phyloP scores from a whole-genome alignment of 1,284 basidiomycete species.

The Ceratobasidium sp. region DNA sequence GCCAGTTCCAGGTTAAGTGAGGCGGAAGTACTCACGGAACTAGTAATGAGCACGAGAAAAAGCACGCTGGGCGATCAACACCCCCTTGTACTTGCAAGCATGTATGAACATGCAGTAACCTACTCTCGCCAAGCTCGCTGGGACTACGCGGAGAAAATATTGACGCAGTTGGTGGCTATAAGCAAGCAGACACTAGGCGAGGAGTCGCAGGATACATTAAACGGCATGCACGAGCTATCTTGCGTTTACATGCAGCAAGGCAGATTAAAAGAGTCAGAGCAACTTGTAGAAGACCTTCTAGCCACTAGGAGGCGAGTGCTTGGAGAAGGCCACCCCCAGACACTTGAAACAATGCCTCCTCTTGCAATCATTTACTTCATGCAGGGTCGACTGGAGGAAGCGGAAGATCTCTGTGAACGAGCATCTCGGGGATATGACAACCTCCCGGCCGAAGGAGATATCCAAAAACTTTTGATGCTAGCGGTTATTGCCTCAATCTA shows the following conservation, averaged over 20 bases:
- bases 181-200: conserved; percentile 7
- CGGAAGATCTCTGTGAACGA: neutral
- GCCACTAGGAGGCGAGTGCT: neutral
- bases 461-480: too few relatives aligned
- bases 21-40: neutral
- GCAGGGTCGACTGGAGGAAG: neutral
- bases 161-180: neutral
- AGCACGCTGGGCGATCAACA: neutral
- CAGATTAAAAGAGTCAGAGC: neutral
- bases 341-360: neutral
- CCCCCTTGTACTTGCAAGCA: neutral
- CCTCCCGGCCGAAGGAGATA: too few relatives aligned
- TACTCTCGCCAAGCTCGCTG: neutral
- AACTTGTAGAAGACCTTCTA: neutral
- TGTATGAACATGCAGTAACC: neutral
- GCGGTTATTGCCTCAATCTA: too few relatives aligned
- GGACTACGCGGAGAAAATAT: neutral
- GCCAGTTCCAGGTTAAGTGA: neutral
- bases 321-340: neutral
- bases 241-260: neutral
- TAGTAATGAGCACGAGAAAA: neutral
- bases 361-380: neutral
- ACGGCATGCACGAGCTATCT: neutral
- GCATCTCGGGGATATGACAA: too few relatives aligned
- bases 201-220: neutral